Conservation (phyloP, 2,329 filamentous ascomycete genomes). For the Cladosporium sp. region DNA sequence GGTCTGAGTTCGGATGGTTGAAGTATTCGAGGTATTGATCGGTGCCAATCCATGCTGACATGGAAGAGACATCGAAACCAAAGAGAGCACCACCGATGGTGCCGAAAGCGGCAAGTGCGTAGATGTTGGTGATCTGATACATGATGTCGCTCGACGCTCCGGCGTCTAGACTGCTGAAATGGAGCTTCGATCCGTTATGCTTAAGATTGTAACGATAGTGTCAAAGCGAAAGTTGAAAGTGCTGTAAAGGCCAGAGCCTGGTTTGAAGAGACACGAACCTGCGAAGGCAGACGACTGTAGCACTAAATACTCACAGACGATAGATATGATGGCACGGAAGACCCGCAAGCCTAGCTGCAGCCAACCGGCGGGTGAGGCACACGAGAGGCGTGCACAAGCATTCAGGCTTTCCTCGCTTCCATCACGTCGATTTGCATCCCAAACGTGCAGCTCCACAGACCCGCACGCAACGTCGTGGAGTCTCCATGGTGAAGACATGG, state of each 20-base stretch:
- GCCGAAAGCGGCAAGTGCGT: slow-evolving; percentile 55
- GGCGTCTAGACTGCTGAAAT: neutral
- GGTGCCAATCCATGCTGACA: slow-evolving; percentile 55
- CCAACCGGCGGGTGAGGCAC: slow-evolving; percentile 3
- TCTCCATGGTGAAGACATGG: neutral
- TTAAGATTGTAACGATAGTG: neutral
- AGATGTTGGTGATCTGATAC: slow-evolving; percentile 51
- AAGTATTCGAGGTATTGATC: slow-evolving; percentile 64
- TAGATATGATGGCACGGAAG: neutral
- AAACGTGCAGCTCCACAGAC: slow-evolving; percentile 1
- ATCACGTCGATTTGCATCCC: neutral
- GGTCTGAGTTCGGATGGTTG: slow-evolving; percentile 48
- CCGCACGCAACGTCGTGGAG: slow-evolving; percentile 2
- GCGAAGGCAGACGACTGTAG: slow-evolving; percentile 4
- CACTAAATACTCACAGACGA: neutral
- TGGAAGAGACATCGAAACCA: slow-evolving; percentile 74
- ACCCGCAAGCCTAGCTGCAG: neutral
- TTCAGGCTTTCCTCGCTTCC: neutral
- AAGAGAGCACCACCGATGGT: slow-evolving; percentile 66
- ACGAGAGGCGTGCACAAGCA: slow-evolving; percentile 5
- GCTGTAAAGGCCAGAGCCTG: too few species aligned
- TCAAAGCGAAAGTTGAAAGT: neutral
- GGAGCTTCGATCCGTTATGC: neutral
- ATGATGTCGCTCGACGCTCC: slow-evolving; percentile 1
- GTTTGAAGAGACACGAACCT: slow-evolving; percentile 12